Conservation (phyloP, 2,329 filamentous ascomycete species). For the Xylaria sp. region DNA sequence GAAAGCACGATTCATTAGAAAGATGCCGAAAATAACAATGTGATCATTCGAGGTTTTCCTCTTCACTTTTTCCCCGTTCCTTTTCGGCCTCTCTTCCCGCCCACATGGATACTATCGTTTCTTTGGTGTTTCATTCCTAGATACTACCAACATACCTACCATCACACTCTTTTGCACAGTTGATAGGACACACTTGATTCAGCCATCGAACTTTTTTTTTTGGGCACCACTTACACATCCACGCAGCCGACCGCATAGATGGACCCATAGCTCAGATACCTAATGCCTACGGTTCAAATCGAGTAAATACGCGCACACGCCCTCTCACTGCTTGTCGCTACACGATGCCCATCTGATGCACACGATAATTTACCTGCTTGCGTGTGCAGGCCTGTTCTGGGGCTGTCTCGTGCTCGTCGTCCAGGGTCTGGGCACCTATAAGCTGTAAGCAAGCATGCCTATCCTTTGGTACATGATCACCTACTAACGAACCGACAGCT, state of each 20-base stretch:
- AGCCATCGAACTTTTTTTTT: not conserved
- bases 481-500: slow-evolving; percentile 53
- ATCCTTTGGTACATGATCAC: not conserved
- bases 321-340: not conserved
- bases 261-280: not conserved
- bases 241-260: not conserved
- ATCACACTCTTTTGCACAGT: not conserved
- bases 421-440: slow-evolving; percentile 65
- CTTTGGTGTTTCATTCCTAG: not conserved
- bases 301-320: not conserved
- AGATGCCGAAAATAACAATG: not conserved
- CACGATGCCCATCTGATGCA: slow-evolving; percentile 46
- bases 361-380: slow-evolving; percentile 49
- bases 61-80: not conserved
- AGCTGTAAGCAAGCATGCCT: slow-evolving; percentile 60
- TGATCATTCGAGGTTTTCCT: not conserved
- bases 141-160: not conserved
- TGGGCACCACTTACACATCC: not conserved
- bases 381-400: slow-evolving; percentile 65
- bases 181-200: not conserved
- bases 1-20: not conserved
- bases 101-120: not conserved
- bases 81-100: not conserved
- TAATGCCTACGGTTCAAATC: not conserved
- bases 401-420: slow-evolving; percentile 63